A percentile compares a stretch with the other conserved stretches of the same genome.
Conservation (phyloP, 1,284 basidiomycete species). For the Crucibulum cyathiforme region DNA sequence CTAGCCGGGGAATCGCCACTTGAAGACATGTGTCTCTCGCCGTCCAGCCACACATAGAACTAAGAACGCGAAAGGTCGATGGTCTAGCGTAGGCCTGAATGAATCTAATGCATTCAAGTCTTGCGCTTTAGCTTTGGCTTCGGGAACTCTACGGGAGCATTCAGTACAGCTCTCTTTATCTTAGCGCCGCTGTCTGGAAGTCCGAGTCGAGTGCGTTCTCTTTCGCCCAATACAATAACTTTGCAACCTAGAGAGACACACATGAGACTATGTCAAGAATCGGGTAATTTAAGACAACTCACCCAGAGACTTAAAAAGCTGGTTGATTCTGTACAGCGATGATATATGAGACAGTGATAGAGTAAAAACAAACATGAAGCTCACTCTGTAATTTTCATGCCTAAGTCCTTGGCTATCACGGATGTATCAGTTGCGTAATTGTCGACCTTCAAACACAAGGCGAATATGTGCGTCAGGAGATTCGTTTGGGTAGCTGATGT, state of each 20-base stretch:
- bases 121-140: conserved; percentile 56
- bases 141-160: conserved; percentile 81
- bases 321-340: conserved; percentile 47
- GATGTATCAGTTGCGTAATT: conserved; percentile 75
- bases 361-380: conserved; percentile 23
- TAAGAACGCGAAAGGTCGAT: no score
- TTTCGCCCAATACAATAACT: conserved; percentile 60
- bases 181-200: conserved; percentile 63
- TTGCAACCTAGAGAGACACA: conserved; percentile 65
- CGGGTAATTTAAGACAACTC: conserved; percentile 11
- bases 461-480: conserved; percentile 79
- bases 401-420: conserved; percentile 75
- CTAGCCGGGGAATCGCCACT: no score
- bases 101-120: conserved; percentile 6
- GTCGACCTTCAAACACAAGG: conserved; percentile 80
- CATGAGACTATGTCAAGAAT: conserved; percentile 21
- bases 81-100: no score
- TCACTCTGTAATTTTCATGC: conserved; percentile 66
- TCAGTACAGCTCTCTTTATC: conserved; percentile 74
- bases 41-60: no score
- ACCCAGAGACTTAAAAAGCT: conserved; percentile 63
- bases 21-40: no score
- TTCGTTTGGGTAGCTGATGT: conserved; percentile 76
- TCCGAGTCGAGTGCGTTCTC: conserved; percentile 73
- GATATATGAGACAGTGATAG: conserved; percentile 1